phyloP scores from a whole-genome alignment of 257 asterid genomes.

The Solanum pinnatisectum region DNA sequence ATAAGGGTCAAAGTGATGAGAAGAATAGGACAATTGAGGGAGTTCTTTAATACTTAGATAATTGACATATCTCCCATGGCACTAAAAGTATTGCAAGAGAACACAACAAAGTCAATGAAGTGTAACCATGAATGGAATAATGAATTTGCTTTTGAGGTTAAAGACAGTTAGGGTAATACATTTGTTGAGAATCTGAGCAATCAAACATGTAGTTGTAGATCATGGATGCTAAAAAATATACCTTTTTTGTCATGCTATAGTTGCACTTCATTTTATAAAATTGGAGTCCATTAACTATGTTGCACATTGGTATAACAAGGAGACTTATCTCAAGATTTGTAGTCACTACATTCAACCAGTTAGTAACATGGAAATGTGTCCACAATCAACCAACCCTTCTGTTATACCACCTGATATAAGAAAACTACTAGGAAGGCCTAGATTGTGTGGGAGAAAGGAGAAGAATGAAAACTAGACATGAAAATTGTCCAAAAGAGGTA shows the following conservation, averaged over 20 bases:
- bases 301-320: neutral
- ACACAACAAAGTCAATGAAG: neutral
- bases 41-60: neutral
- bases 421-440: neutral
- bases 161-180: neutral
- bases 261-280: neutral
- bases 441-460: neutral
- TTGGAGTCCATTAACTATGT: neutral
- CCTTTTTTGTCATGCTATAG: neutral
- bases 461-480: neutral
- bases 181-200: neutral
- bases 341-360: neutral
- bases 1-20: neutral
- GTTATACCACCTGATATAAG: neutral
- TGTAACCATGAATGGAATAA: neutral
- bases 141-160: neutral
- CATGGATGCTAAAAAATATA: neutral
- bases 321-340: neutral
- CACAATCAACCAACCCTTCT: neutral
- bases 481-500: neutral
- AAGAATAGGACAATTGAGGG: neutral
- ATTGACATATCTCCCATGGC: neutral
- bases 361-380: neutral
- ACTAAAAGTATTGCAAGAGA: neutral
- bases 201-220: neutral